Evolutionary conservation across 2,329 filamentous ascomycete genomes (phyloP).

Genomic region (Ceratocystis papillata): DNA sequence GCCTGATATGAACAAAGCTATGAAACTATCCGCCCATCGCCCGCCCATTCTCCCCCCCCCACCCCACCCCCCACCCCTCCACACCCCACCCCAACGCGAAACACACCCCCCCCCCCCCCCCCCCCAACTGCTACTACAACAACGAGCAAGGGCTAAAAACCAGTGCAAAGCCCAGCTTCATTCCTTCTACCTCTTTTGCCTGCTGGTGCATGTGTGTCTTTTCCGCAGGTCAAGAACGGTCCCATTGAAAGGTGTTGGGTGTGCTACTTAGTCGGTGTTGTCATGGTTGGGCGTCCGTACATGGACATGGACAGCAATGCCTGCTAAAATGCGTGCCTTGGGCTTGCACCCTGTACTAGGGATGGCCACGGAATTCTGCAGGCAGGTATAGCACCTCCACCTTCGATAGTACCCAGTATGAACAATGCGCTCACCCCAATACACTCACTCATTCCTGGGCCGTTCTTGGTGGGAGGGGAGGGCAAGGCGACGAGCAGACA

Average conservation of each 20-base stretch:
- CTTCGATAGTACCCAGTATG: neutral
- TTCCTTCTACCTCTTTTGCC: neutral
- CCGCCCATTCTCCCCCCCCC: neutral
- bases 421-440: neutral
- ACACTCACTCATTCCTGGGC: neutral
- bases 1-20: neutral
- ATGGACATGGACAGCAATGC: neutral
- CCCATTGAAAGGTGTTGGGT: neutral
- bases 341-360: neutral
- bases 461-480: neutral
- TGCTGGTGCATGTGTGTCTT: too few species aligned
- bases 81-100: too few species aligned
- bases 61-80: neutral
- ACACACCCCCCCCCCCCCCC: neutral
- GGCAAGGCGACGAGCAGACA: neutral
- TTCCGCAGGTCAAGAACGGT: neutral
- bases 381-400: neutral
- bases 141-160: neutral
- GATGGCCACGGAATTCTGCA: neutral
- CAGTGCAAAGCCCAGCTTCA: neutral
- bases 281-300: slow-evolving; percentile 6
- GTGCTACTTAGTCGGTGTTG: neutral
- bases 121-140: neutral
- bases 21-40: too few species aligned
- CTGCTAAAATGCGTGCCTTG: neutral